Percentiles rank a stretch among this genome's conserved stretches.
Conservation (phyloP, 129 eudicot genomes). For the Flaveria bidentis region DNA sequence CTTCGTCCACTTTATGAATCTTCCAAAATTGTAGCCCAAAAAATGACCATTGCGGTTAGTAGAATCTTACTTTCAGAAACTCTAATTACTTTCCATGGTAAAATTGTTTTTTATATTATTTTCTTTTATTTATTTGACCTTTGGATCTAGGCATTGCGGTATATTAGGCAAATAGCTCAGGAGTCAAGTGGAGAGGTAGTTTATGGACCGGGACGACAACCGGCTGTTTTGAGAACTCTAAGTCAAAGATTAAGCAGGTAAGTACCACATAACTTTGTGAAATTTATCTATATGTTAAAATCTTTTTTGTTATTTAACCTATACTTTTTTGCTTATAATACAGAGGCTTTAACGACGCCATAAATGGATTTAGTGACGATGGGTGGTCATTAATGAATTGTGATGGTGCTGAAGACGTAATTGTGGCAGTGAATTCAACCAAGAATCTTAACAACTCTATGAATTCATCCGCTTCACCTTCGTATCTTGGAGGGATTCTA, state of each 20-base stretch:
- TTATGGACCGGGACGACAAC: slow-evolving; percentile 79
- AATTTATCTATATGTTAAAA: neutral
- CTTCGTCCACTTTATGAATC: slow-evolving; percentile 87
- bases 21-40: slow-evolving; percentile 84
- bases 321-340: slow-evolving; percentile 12
- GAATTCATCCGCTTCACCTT: slow-evolving; percentile 60
- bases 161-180: slow-evolving; percentile 82
- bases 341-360: slow-evolving; percentile 89
- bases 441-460: slow-evolving; percentile 42
- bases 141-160: slow-evolving; percentile 72
- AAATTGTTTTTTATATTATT: neutral
- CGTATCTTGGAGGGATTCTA: slow-evolving; percentile 72
- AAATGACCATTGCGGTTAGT: slow-evolving; percentile 83
- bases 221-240: slow-evolving; percentile 86
- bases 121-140: neutral
- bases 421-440: slow-evolving; percentile 63
- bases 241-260: slow-evolving; percentile 90
- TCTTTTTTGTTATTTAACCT: neutral
- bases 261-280: neutral
- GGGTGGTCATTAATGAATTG: slow-evolving; percentile 81
- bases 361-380: slow-evolving; percentile 79
- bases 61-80: neutral
- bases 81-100: neutral
- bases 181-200: slow-evolving; percentile 87
- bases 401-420: slow-evolving; percentile 77